Conservation (phyloP, 306 rosid species). For the Geum urbanum region DNA sequence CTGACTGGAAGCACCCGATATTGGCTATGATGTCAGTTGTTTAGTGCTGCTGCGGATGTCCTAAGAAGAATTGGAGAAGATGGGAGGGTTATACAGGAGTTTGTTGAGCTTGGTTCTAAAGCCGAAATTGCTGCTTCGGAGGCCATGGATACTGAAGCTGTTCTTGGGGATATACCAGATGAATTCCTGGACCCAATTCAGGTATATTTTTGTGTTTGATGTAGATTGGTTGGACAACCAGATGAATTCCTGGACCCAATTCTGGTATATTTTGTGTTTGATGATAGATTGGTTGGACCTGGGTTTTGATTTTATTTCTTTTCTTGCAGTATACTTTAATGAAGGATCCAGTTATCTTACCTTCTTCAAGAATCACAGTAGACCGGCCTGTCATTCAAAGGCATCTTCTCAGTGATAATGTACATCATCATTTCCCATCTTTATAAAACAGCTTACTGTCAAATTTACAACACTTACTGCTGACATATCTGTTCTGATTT, state of each 20-base stretch:
- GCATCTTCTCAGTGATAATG: conserved; percentile 95
- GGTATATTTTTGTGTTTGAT: conserved; percentile 37
- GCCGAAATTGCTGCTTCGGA: conserved; percentile 91
- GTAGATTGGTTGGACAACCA: conserved; percentile 33
- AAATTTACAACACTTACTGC: neutral
- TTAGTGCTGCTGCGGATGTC: conserved; percentile 84
- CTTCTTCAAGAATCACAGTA: conserved; percentile 84
- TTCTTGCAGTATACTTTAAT: conserved; percentile 81
- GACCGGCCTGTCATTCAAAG: conserved; percentile 96
- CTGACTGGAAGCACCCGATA: conserved; percentile 23
- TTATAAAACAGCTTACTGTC: neutral
- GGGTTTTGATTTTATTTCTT: neutral
- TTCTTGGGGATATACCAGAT: conserved; percentile 96
- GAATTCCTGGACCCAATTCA: conserved; percentile 99
- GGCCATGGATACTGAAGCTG: conserved; percentile 92
- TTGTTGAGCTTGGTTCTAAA: conserved; percentile 75
- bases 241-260: conserved; percentile 99
- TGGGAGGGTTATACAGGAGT: conserved; percentile 73
- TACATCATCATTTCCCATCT: conserved; percentile 17
- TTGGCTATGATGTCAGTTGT: conserved; percentile 57
- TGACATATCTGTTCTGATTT: conserved; percentile 23
- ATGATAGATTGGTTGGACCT: neutral
- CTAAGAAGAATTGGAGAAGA: conserved; percentile 83
- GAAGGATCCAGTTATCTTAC: conserved; percentile 99
- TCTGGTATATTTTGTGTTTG: conserved; percentile 51